Conservation (phyloP, 2,329 filamentous ascomycete species). For the Beauveria pseudobassiana region DNA sequence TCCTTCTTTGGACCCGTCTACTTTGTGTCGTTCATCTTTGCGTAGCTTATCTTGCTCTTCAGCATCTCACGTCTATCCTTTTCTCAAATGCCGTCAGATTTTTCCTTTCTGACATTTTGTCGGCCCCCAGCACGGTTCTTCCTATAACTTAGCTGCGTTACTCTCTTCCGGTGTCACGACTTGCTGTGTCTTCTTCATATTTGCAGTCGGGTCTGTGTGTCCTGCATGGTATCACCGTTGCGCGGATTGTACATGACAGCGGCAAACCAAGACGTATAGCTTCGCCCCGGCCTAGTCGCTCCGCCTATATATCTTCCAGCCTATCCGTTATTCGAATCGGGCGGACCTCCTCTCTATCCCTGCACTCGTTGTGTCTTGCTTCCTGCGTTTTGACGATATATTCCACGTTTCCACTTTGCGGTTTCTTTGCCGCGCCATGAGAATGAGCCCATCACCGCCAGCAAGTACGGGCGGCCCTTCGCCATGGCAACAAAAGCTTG, state of each 20-base stretch:
- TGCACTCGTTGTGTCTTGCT: neutral
- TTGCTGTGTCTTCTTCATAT: conserved; percentile 1
- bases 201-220: conserved; percentile 9
- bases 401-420: neutral
- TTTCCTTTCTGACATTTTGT: neutral
- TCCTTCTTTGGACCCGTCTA: conserved; percentile 7
- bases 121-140: neutral
- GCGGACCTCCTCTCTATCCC: neutral
- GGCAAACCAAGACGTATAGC: conserved; percentile 12
- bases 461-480: conserved; percentile 13
- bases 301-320: conserved; percentile 6
- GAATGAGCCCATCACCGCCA: conserved; percentile 5
- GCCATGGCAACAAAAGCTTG: conserved; percentile 43
- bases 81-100: conserved; percentile 3
- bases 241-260: conserved; percentile 10
- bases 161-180: neutral
- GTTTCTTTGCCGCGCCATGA: neutral
- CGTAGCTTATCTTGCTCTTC: neutral
- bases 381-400: neutral
- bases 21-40: neutral
- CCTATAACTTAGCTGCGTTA: neutral
- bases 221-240: conserved; percentile 9
- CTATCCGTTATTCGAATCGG: neutral
- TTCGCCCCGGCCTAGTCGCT: neutral
- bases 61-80: neutral